phyloP scores from a whole-genome alignment of 2,329 filamentous ascomycete species.

The Talaromyces sp. region DNA sequence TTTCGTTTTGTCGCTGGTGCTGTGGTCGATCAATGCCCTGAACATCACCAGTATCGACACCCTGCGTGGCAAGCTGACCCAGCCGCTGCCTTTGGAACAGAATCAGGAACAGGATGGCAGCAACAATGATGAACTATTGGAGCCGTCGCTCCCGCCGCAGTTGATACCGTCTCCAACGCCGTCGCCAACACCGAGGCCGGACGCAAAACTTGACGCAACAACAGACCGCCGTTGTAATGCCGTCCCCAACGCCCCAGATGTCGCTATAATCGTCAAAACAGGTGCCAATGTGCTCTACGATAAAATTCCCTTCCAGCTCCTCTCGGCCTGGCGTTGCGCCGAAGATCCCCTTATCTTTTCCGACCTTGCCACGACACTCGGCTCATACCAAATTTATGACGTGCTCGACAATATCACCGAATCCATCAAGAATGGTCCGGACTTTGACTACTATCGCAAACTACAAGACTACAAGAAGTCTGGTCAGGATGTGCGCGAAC shows the following conservation, averaged over 20 bases:
- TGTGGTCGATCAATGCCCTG: constrained; percentile 12
- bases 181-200: not conserved
- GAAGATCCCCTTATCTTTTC: constrained; percentile 50
- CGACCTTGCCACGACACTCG: constrained; percentile 32
- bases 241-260: constrained; percentile 47
- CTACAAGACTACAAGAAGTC: constrained; percentile 45
- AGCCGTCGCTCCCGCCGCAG: not conserved
- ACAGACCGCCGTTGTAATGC: constrained; percentile 34
- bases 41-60: constrained; percentile 6
- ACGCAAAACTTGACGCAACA: constrained; percentile 4
- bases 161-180: not conserved
- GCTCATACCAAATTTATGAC: constrained; percentile 32
- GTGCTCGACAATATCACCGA: constrained; percentile 36
- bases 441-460: constrained; percentile 49
- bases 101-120: not conserved
- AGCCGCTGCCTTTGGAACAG: constrained; percentile 3
- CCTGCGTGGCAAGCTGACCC: constrained; percentile 7
- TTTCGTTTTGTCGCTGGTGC: constrained; percentile 11
- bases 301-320: constrained; percentile 54
- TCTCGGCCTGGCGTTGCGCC: constrained; percentile 52
- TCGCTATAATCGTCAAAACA: constrained; percentile 57
- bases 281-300: constrained; percentile 55
- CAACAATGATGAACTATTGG: not conserved
- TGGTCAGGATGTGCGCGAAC: constrained; percentile 46
- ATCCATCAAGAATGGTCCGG: constrained; percentile 45